A percentile compares a stretch with the other conserved stretches of the same genome.
phyloP scores from a whole-genome alignment of 2,329 filamentous ascomycete genomes.

The Reticulascus tulasneorum region DNA sequence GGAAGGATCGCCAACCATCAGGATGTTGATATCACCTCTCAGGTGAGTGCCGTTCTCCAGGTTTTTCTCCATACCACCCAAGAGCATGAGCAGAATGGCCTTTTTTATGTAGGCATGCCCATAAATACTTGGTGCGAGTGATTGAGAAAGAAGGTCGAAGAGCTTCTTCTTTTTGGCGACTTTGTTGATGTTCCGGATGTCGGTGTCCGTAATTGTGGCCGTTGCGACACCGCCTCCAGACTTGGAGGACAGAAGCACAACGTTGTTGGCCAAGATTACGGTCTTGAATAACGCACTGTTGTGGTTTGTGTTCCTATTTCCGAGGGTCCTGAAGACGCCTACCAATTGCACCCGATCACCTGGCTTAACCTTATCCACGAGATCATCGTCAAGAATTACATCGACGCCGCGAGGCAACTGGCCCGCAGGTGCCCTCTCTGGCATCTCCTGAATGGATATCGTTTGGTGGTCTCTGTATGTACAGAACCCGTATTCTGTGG shows the following conservation, averaged over 20 bases:
- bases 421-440: constrained; percentile 89
- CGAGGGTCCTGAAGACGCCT: constrained; percentile 90
- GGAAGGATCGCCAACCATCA: constrained; percentile 98
- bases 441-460: constrained; percentile 99
- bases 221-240: constrained; percentile 91
- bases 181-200: constrained; percentile 98
- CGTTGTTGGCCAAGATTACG: constrained; percentile 86
- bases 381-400: constrained; percentile 92
- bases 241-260: constrained; percentile 92
- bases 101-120: constrained; percentile 98
- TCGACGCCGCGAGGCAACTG: constrained; percentile 94
- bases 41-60: constrained; percentile 96
- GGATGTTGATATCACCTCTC: constrained; percentile 96
- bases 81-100: constrained; percentile 89
- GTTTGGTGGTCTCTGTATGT: constrained; percentile 96
- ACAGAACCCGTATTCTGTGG: constrained; percentile 94
- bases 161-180: constrained; percentile 90
- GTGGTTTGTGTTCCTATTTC: constrained; percentile 87
- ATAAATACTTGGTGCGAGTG: constrained; percentile 91
- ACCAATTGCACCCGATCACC: constrained; percentile 95
- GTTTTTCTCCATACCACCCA: constrained; percentile 98
- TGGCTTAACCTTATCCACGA: constrained; percentile 92
- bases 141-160: constrained; percentile 89
- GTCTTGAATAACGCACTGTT: constrained; percentile 95
- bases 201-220: constrained; percentile 88